Conservation (phyloP, 805 yeast genomes). For the Wickerhamiella domercqiae region DNA sequence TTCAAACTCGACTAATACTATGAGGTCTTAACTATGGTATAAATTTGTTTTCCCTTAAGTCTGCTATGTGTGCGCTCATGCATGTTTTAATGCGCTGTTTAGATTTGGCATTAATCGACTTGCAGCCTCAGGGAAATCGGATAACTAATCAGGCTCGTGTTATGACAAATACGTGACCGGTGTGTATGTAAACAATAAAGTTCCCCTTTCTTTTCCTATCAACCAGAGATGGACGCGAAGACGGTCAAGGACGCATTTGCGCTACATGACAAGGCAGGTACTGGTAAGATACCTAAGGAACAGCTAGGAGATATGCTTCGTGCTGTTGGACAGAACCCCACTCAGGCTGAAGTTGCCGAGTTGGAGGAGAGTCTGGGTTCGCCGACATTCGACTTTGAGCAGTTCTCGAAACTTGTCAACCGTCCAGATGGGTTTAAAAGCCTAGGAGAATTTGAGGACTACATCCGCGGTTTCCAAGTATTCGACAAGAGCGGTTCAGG, state of each 20-base stretch:
- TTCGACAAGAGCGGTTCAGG: conserved; percentile 95
- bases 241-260: conserved; percentile 86
- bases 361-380: conserved; percentile 30
- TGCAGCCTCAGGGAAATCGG: too few relatives aligned
- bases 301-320: conserved; percentile 85
- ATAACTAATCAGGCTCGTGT: too few relatives aligned
- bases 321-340: conserved; percentile 97
- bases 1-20: conserved; percentile 9
- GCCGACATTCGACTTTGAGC: conserved; percentile 47
- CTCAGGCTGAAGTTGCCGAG: conserved; percentile 67
- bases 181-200: too few relatives aligned
- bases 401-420: conserved; percentile 59
- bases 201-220: neutral
- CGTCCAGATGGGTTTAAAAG: conserved; percentile 71
- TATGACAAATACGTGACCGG: too few relatives aligned
- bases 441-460: conserved; percentile 81
- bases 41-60: neutral
- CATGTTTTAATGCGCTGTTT: neutral
- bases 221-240: conserved; percentile 23
- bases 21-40: neutral
- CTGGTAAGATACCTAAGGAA: conserved; percentile 73
- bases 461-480: conserved; percentile 90
- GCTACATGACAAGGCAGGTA: conserved; percentile 88
- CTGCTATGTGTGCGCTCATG: neutral
- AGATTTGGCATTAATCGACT: too few relatives aligned